A percentile compares a stretch with the other conserved stretches of the same genome.
Evolutionary conservation across 345 rosid genomes (phyloP).

Genomic region (Citrus glauca): DNA sequence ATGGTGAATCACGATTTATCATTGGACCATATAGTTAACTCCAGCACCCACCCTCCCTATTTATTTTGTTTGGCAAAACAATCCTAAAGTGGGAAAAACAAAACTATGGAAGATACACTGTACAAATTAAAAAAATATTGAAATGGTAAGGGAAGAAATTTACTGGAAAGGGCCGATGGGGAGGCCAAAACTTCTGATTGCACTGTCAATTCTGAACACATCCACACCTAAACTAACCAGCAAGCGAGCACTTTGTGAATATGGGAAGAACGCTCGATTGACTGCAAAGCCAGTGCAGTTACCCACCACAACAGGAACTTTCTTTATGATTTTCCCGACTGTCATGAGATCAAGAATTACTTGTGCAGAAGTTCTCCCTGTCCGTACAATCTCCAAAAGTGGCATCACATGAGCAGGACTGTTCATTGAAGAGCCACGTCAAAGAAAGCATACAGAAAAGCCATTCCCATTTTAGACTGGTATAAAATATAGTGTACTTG

Average conservation of each 20-base stretch:
- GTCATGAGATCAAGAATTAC: constrained; percentile 88
- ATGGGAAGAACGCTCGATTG: constrained; percentile 88
- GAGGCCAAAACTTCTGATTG: constrained; percentile 75
- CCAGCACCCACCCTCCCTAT: background rate
- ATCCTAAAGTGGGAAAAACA: background rate
- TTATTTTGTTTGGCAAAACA: background rate
- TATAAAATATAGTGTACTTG: background rate
- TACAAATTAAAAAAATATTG: background rate
- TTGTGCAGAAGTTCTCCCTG: constrained; percentile 81
- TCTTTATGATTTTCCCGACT: constrained; percentile 77
- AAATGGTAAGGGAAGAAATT: constrained; percentile 30
- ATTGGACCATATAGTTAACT: background rate
- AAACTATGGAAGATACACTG: background rate
- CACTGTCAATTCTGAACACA: constrained; percentile 79
- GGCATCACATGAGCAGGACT: constrained; percentile 99
- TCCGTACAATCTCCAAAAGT: constrained; percentile 87
- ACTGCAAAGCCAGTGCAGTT: constrained; percentile 97
- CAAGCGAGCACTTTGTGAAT: constrained; percentile 65
- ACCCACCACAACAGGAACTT: constrained; percentile 93
- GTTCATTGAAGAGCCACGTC: constrained; percentile 23
- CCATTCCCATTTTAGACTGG: background rate
- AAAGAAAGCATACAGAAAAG: constrained; percentile 3
- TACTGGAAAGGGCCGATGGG: constrained; percentile 97
- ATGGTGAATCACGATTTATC: constrained; percentile 11
- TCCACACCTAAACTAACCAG: constrained; percentile 82